These are phyloP conservation scores for Mortierella hygrophila DNA, from an alignment of 192 early-diverging fungal genomes.

Conservation along the genomic window DNA sequence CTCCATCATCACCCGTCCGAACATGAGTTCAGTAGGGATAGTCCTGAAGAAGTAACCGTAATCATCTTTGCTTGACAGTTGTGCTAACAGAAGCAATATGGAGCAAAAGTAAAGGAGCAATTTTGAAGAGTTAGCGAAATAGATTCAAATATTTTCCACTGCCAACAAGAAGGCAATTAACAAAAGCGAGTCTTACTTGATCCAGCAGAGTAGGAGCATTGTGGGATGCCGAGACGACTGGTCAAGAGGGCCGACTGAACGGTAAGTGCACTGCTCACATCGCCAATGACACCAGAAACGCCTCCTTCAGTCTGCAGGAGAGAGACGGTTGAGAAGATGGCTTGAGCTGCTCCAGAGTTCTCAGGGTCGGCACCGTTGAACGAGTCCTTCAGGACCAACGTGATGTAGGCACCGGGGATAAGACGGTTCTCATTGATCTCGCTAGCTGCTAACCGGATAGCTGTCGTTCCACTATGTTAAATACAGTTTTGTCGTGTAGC, in stretches of 20 bases:
- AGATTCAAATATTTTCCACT: not conserved
- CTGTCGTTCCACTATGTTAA: constrained; percentile 58
- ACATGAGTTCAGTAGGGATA: constrained; percentile 66
- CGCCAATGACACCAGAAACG: constrained; percentile 66
- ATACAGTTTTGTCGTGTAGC: not conserved
- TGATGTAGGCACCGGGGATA: constrained; percentile 65
- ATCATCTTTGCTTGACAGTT: constrained; percentile 62
- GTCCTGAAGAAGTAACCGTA: constrained; percentile 66
- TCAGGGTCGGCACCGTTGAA: constrained; percentile 57
- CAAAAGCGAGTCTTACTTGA: constrained; percentile 51
- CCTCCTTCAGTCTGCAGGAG: constrained; percentile 58
- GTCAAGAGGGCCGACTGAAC: constrained; percentile 63
- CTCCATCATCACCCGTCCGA: constrained; percentile 60
- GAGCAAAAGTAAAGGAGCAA: not conserved
- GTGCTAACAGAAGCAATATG: constrained; percentile 25
- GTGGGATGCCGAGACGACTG: constrained; percentile 61
- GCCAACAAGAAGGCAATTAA: too few species aligned
- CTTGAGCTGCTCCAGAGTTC: constrained; percentile 60
- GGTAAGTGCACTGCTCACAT: constrained; percentile 65
- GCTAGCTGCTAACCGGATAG: constrained; percentile 63
- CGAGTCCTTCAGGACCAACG: constrained; percentile 64
- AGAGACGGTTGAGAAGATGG: constrained; percentile 64
- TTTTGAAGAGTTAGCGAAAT: constrained; percentile 14
- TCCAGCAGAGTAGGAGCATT: constrained; percentile 66
- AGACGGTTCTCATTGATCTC: constrained; percentile 61